Base-by-base conservation (phyloP, 2,329 filamentous ascomycete genomes). In the Calonectria naviculata region DNA sequence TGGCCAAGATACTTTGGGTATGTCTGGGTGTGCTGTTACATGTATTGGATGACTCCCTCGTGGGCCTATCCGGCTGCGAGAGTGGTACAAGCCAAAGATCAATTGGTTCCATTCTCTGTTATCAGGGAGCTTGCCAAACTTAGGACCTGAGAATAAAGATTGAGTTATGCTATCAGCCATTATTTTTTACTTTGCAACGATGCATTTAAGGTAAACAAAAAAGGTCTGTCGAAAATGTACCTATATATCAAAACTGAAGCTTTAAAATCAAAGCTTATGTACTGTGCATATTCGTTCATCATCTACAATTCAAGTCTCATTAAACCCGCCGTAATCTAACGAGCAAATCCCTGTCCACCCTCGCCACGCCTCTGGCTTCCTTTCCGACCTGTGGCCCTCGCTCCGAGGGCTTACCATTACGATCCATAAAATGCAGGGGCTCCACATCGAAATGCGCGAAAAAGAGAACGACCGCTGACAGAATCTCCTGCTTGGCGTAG, bases 401-500 rank as follows among this genome's bases (percentile, higher is more conserved):
- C 7, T 76, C 67, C 2, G 75, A 74, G 3, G 69, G 68, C 17
- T 65, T 69, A 0, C 75, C 73, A 2, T 74, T 26, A 0, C 56
- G 47, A 15, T 73, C 61, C 2, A 75, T 65, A 42, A 75, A 77
- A 26, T 52, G 36, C 13, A 76, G 13, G 1, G 74, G 72, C 46
- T 75, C 61, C 5, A 78, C 63, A 13, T 79, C 66, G 26, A 78
- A 78, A 1, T 70, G 63, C 6, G 72, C 60, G 41, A 75, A 69
- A 65, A 71, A 70, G 0, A 79, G n/a, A 15, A 71, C 74, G 1
- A 74, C 73, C 31, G 75, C 71, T 13, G 72, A 73, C 12, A 78
- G 42, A 10, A 79, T 78, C 70, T 79, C 77, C 52, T 76, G 77
- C 67, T 78, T 79, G 8, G 77, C 77, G 31, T 77, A 79, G 24